Conservation (phyloP, 23 red algal genomes). For the Gracilaria domingensis region DNA sequence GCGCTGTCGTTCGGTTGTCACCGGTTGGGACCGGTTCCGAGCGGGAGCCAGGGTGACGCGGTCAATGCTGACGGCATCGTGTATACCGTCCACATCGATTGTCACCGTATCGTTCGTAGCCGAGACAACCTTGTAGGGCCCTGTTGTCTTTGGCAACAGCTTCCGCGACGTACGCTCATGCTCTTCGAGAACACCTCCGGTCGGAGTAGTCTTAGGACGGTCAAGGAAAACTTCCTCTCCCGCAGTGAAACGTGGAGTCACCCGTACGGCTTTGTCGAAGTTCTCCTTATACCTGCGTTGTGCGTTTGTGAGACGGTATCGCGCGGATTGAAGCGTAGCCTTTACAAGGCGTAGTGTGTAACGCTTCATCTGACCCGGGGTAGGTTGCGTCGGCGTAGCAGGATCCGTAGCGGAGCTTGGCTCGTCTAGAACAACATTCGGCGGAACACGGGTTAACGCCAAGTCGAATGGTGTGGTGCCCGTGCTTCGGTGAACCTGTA, state of each 20-base stretch:
- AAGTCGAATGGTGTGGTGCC: conserved; percentile 28
- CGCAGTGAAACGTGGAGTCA: not conserved
- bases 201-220: not conserved
- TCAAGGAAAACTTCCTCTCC: not conserved
- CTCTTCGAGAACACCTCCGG: not conserved
- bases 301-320: not conserved
- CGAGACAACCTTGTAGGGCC: not conserved
- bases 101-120: not conserved
- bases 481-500: conserved; percentile 10
- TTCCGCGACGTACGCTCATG: not conserved
- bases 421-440: not conserved
- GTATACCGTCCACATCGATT: not conserved
- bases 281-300: not conserved
- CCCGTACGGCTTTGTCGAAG: not conserved
- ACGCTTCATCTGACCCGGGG: not conserved
- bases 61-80: not conserved
- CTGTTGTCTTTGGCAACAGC: not conserved
- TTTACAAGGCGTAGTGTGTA: not conserved
- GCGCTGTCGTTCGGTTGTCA: too few species aligned
- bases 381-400: not conserved
- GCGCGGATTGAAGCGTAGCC: not conserved
- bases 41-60: not conserved
- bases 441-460: conserved; percentile 16
- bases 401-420: not conserved
- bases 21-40: too few species aligned